phyloP scores from a whole-genome alignment of 2,329 filamentous ascomycete species.

The Alternaria incomplexa region DNA sequence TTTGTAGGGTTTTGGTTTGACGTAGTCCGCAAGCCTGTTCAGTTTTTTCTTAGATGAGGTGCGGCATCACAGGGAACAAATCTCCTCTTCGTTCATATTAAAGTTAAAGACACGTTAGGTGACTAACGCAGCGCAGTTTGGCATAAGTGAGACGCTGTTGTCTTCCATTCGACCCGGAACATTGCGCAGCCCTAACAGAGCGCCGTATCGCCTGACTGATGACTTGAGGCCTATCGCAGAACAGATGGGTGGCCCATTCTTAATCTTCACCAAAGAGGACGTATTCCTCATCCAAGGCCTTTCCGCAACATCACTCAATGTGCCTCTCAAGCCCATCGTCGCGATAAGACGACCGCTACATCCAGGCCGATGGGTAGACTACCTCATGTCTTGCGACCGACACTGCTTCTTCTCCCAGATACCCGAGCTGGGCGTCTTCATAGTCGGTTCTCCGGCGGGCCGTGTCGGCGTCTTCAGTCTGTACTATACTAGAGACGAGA shows the following conservation, averaged over 20 bases:
- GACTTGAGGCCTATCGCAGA: background rate
- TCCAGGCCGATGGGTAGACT: conserved; percentile 1
- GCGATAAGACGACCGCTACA: conserved; percentile 46
- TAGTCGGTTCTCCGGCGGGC: conserved; percentile 71
- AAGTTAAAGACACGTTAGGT: background rate
- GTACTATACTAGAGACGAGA: conserved; percentile 47
- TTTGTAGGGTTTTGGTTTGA: no score
- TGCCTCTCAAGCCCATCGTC: conserved; percentile 28
- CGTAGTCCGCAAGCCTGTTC: background rate
- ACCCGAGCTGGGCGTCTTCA: conserved; percentile 72
- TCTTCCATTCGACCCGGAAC: background rate
- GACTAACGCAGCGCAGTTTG: background rate
- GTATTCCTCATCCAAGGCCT: conserved; percentile 52
- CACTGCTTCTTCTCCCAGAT: conserved; percentile 69
- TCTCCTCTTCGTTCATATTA: background rate
- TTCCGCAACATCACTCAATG: conserved; percentile 17
- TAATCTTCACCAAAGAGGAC: conserved; percentile 53
- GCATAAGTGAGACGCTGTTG: background rate
- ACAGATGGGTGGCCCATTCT: conserved; percentile 32
- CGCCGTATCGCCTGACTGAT: background rate
- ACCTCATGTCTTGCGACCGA: conserved; percentile 49
- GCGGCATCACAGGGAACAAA: background rate
- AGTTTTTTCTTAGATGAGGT: background rate
- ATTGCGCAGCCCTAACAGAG: background rate
- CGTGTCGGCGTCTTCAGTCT: conserved; percentile 67